Base-by-base conservation (phyloP, 345 rosid genomes). In the Gossypium raimondii region DNA sequence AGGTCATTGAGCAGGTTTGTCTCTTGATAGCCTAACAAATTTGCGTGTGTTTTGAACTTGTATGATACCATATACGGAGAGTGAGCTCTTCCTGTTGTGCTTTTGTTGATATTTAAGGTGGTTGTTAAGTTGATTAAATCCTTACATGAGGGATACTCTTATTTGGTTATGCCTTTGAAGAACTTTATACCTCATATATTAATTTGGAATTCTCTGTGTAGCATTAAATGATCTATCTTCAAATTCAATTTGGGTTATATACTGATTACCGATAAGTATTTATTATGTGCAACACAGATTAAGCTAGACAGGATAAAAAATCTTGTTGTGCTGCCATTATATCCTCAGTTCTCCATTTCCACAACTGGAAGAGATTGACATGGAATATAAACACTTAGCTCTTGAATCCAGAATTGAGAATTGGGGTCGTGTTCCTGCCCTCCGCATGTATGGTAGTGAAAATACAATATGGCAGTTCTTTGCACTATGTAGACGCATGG, bases 341-440 rank as follows among this genome's bases (percentile, higher is more conserved):
- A 95, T 82, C 99, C 99, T 25, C 99, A 93, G 75, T 91, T 85
- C 69, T 95, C 98, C 59, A 95, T 95, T 73, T 94, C 98, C 51
- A 94, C 98, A 25, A 92, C 98, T 17, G 98, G 98, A 93, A 81
- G 99, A 93, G 82, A 95, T 91, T 50, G 97, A 93, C 85, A 91
- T 93, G 94, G 97, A 91, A 78, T 93, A 91, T 83, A 91, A 85
- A 82, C 81, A 91, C 13, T 78, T 95, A 79, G 98, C 98, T 29
- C 82, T 91, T 20, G 92, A 95, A 86, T 91, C 96, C 2, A 97
- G 99, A 70, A 74, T 95, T 34, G 84, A 91, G 83, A 95, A 93
- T 56, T 93, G 98, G 98, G 97, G 96, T 0, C 88, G 93, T 2
- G 98, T 93, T 11, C 96, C 99, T 0, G 98, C 99, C 27, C 84